Evolutionary conservation across 1,284 basidiomycete genomes (phyloP).

Genomic region (Termitomyces sp.): DNA sequence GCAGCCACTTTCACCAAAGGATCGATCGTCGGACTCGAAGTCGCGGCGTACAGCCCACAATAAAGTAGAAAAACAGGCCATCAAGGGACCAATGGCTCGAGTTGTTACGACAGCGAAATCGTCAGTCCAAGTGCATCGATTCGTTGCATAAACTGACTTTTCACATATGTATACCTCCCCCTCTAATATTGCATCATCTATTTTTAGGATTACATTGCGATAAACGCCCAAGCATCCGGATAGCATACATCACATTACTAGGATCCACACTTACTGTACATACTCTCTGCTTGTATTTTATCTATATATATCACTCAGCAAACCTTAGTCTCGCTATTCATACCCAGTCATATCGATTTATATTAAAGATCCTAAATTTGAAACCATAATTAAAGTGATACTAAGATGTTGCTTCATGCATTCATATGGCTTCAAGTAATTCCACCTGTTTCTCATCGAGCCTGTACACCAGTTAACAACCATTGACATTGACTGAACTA

Average conservation of each 20-base stretch:
- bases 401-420: no score
- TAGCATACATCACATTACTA: neutral
- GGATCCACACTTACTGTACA: neutral
- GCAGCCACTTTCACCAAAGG: conserved; percentile 13
- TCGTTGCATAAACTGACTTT: conserved; percentile 14
- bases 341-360: neutral
- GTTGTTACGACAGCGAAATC: conserved; percentile 35
- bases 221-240: neutral
- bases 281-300: neutral
- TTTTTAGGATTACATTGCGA: neutral
- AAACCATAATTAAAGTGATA: no score
- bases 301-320: no score
- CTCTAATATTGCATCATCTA: neutral
- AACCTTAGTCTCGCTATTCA: no score
- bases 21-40: conserved; percentile 12
- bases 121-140: conserved; percentile 22
- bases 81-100: conserved; percentile 54
- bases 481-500: no score
- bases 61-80: conserved; percentile 44
- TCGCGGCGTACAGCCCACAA: conserved; percentile 22
- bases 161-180: neutral
- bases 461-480: no score
- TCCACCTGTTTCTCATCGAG: no score
- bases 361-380: no score
- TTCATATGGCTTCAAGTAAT: no score